Conservation (phyloP, 768 basidiomycete species). For the Macrolepiota dolichaula region DNA sequence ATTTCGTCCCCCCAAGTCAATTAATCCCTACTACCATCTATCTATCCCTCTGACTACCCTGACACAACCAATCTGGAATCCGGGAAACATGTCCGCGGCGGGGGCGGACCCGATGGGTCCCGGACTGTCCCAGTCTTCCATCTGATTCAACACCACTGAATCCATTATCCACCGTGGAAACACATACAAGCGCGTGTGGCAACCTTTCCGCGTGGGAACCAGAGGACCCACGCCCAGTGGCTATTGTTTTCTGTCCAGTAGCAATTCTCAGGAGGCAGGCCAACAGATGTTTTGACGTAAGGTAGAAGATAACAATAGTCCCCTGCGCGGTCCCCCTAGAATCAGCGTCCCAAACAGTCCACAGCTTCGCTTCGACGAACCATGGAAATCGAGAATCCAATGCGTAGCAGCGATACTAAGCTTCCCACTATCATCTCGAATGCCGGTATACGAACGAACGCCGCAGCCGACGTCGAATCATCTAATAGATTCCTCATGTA, state of each 20-base stretch:
- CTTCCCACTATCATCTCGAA: not conserved
- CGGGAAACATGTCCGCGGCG: constrained; percentile 6
- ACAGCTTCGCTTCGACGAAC: not conserved
- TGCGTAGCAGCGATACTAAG: not conserved
- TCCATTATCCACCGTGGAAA: not conserved
- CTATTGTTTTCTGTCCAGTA: not conserved
- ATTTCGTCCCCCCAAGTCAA: too few species aligned
- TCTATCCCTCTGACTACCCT: not conserved
- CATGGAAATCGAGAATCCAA: constrained; percentile 4
- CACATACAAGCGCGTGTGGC: not conserved
- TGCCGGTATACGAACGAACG: constrained; percentile 1
- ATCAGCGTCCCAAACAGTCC: not conserved
- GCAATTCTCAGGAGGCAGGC: not conserved
- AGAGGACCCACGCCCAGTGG: not conserved
- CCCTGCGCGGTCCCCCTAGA: not conserved
- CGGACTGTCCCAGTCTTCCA: not conserved
- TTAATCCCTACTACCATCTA: not conserved
- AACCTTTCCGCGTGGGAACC: not conserved
- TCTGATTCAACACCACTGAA: not conserved
- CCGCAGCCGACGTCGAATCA: constrained; percentile 5
- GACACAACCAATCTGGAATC: constrained; percentile 5
- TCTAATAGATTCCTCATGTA: not conserved
- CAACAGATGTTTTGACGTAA: not conserved
- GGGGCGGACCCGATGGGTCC: not conserved
- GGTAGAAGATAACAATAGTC: not conserved